A percentile compares a stretch with the other conserved stretches of the same genome.
These are phyloP conservation scores for Hymenoscyphus linearis DNA, from an alignment of 2,329 filamentous ascomycete genomes.

Conservation along the genomic window DNA sequence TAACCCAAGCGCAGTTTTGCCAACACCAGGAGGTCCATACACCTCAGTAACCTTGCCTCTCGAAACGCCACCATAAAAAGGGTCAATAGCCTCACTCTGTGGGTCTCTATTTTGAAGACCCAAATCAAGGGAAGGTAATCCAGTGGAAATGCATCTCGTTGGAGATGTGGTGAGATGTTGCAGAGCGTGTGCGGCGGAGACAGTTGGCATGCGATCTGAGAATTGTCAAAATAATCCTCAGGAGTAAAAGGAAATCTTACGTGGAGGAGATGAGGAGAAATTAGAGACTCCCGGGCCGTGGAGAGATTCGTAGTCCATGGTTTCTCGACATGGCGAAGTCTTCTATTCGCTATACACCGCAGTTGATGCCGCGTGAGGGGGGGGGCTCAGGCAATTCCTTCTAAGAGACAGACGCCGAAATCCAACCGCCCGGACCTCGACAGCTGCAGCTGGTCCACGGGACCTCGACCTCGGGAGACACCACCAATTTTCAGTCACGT, in stretches of 20 bases:
- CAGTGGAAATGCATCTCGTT: slow-evolving; percentile 50
- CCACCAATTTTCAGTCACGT: too few species aligned
- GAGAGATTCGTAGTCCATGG: slow-evolving; percentile 54
- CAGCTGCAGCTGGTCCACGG: too few species aligned
- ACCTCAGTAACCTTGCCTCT: slow-evolving; percentile 79
- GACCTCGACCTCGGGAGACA: too few species aligned
- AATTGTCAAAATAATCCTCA: slow-evolving; percentile 7
- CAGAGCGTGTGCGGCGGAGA: slow-evolving; percentile 69
- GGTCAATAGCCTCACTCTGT: slow-evolving; percentile 11
- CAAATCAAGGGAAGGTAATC: slow-evolving; percentile 48
- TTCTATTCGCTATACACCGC: background rate
- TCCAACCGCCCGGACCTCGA: background rate
- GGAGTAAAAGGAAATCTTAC: slow-evolving; percentile 14
- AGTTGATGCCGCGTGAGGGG: background rate
- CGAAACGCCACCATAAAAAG: slow-evolving; percentile 52
- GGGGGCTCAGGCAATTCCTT: background rate
- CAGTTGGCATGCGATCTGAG: slow-evolving; percentile 68
- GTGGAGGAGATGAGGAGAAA: slow-evolving; percentile 38
- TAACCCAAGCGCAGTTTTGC: slow-evolving; percentile 72
- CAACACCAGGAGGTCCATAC: slow-evolving; percentile 80
- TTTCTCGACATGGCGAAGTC: slow-evolving; percentile 10
- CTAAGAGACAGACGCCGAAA: background rate
- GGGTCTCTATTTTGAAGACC: slow-evolving; percentile 35
- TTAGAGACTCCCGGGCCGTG: slow-evolving; percentile 57
- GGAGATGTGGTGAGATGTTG: slow-evolving; percentile 50